These are phyloP conservation scores for Puccinia coronata DNA, from an alignment of 1,284 basidiomycete genomes.

Conservation along the genomic window DNA sequence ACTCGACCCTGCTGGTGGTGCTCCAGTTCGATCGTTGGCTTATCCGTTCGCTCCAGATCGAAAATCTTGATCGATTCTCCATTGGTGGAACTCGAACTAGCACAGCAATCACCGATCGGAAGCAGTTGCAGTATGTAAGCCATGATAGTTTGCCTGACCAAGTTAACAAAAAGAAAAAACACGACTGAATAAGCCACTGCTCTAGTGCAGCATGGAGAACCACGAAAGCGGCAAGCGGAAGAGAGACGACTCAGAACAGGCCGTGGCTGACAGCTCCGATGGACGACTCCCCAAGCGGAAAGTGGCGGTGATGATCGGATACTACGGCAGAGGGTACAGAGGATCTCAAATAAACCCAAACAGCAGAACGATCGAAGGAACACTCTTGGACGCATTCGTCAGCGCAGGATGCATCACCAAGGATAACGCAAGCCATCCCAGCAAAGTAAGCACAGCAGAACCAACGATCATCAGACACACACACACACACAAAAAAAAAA, in stretches of 20 bases:
- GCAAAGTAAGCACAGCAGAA: slow-evolving; percentile 65
- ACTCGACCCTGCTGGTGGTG: neutral
- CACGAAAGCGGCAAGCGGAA: too few relatives aligned
- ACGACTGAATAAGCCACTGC: too few relatives aligned
- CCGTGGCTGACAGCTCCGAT: neutral
- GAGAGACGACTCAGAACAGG: neutral
- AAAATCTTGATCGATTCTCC: neutral
- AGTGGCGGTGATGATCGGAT: slow-evolving; percentile 64
- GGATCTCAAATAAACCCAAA: slow-evolving; percentile 83
- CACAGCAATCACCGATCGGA: neutral
- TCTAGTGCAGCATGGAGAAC: too few relatives aligned
- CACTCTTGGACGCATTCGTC: slow-evolving; percentile 82
- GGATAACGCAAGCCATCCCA: slow-evolving; percentile 88
- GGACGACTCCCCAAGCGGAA: slow-evolving; percentile 63
- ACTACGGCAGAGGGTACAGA: slow-evolving; percentile 69
- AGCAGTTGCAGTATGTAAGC: slow-evolving; percentile 1
- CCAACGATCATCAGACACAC: neutral
- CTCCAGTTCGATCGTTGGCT: neutral
- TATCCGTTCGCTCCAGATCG: neutral
- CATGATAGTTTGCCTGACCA: too few relatives aligned
- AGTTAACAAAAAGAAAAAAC: too few relatives aligned
- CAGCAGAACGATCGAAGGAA: slow-evolving; percentile 83
- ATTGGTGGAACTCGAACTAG: neutral
- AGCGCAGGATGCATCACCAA: slow-evolving; percentile 85
- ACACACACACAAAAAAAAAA: too few relatives aligned